These are phyloP conservation scores for Aphanomyces cochlioides DNA, from an alignment of 352 stramenopile genomes.

Conservation along the genomic window DNA sequence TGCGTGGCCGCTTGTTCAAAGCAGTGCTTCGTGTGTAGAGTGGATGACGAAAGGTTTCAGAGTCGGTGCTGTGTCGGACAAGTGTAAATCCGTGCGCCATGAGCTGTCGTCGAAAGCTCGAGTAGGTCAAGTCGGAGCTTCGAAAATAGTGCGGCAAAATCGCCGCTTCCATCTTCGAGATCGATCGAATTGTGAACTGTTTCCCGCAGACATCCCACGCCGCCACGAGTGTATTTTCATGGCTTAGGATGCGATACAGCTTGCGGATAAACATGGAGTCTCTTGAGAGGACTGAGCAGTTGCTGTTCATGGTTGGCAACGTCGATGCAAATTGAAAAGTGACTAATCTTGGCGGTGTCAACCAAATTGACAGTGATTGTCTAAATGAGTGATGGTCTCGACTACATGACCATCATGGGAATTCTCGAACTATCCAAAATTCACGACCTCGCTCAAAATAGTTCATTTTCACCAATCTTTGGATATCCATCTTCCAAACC, in stretches of 20 bases:
- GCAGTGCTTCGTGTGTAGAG: not conserved
- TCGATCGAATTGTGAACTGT: slow-evolving; percentile 66
- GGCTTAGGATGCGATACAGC: slow-evolving; percentile 74
- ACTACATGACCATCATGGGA: not conserved
- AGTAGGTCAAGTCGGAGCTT: not conserved
- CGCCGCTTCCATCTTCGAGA: slow-evolving; percentile 45
- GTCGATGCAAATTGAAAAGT: not conserved
- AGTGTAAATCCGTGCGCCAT: slow-evolving; percentile 1
- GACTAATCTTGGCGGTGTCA: not conserved
- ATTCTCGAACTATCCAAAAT: too few species aligned
- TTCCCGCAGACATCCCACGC: slow-evolving; percentile 46
- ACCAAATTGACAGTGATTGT: not conserved
- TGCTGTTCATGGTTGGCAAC: not conserved
- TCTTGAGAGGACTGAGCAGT: not conserved
- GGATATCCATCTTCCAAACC: too few species aligned
- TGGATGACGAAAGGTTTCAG: not conserved
- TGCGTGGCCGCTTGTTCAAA: not conserved
- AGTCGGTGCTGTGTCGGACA: not conserved
- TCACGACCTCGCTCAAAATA: too few species aligned
- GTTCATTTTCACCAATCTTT: too few species aligned
- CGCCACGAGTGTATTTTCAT: slow-evolving; percentile 57
- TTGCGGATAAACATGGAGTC: slow-evolving; percentile 56
- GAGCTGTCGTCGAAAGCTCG: slow-evolving; percentile 5
- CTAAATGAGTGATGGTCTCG: slow-evolving; percentile 2
- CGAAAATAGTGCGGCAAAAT: slow-evolving; percentile 68